phyloP scores from a whole-genome alignment of 2,329 filamentous ascomycete species.

The Alternaria tenuissima region DNA sequence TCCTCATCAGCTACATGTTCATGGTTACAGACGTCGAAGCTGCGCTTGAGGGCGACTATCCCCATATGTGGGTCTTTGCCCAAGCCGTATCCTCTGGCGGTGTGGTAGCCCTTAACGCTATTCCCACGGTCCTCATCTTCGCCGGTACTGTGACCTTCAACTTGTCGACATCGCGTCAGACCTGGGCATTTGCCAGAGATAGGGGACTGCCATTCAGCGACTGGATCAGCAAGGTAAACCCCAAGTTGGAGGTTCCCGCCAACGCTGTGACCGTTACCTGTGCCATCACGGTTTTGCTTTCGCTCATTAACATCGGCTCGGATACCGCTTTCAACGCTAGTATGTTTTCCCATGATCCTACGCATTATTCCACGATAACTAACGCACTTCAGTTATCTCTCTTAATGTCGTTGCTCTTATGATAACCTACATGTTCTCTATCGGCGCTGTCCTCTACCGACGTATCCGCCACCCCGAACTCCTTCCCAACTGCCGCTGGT shows the following conservation, averaged over 20 bases:
- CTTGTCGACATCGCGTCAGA: conserved; percentile 45
- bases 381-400: conserved; percentile 43
- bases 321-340: conserved; percentile 46
- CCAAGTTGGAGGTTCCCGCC: conserved; percentile 38
- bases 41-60: conserved; percentile 44
- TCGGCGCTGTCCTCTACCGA: conserved; percentile 52
- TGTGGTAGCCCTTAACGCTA: conserved; percentile 41
- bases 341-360: conserved; percentile 14
- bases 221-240: conserved; percentile 40
- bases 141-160: conserved; percentile 44
- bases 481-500: conserved; percentile 51
- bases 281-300: conserved; percentile 37
- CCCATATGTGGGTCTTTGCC: conserved; percentile 48
- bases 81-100: conserved; percentile 37
- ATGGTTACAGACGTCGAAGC: conserved; percentile 44
- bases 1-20: conserved; percentile 46
- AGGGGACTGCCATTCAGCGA: conserved; percentile 43
- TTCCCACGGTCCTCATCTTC: conserved; percentile 43
- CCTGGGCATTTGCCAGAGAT: conserved; percentile 49
- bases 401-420: conserved; percentile 51
- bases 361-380: background rate
- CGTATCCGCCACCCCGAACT: conserved; percentile 49
- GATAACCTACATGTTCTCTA: conserved; percentile 53
- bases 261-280: conserved; percentile 46
- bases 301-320: conserved; percentile 49